phyloP scores from a whole-genome alignment of 495 filamentous ascomycete species.

The Xylaria venustula region DNA sequence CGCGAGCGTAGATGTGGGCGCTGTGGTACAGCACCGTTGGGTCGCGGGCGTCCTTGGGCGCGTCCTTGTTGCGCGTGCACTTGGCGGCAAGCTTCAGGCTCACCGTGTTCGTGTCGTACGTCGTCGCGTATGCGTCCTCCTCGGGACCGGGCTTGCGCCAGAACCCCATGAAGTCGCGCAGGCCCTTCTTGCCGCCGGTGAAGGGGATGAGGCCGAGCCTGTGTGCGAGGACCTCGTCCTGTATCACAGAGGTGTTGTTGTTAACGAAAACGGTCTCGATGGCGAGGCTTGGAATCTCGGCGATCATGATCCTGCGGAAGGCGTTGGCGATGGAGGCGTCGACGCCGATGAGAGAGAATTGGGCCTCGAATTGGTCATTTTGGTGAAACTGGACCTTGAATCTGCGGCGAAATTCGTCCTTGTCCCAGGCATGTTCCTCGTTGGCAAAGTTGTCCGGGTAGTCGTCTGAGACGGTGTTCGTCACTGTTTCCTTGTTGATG shows the following conservation, averaged over 20 bases:
- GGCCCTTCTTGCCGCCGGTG: constrained; percentile 68
- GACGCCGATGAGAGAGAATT: constrained; percentile 87
- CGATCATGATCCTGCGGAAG: constrained; percentile 94
- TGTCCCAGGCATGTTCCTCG: constrained; percentile 84
- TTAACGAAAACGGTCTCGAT: constrained; percentile 88
- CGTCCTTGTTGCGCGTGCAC: constrained; percentile 75
- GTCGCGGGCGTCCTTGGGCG: constrained; percentile 67
- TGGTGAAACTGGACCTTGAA: constrained; percentile 81
- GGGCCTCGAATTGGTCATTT: constrained; percentile 68
- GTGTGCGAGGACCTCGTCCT: constrained; percentile 91
- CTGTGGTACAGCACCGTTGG: constrained; percentile 80
- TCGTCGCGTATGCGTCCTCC: constrained; percentile 34
- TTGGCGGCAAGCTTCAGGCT: constrained; percentile 66
- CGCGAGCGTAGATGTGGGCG: constrained; percentile 80
- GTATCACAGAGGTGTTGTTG: constrained; percentile 96
- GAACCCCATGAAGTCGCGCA: constrained; percentile 75
- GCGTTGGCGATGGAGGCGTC: constrained; percentile 96
- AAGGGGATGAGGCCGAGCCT: constrained; percentile 90
- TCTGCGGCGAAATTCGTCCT: constrained; percentile 66
- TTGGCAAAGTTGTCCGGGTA: constrained; percentile 88
- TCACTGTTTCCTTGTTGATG: constrained; percentile 84
- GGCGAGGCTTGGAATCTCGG: constrained; percentile 90
- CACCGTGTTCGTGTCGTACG: constrained; percentile 78
- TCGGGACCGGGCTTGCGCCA: constrained; percentile 51
- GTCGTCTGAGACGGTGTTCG: constrained; percentile 82